Base-by-base conservation (phyloP, 2,329 filamentous ascomycete genomes). In the Seiridium cupressi region DNA sequence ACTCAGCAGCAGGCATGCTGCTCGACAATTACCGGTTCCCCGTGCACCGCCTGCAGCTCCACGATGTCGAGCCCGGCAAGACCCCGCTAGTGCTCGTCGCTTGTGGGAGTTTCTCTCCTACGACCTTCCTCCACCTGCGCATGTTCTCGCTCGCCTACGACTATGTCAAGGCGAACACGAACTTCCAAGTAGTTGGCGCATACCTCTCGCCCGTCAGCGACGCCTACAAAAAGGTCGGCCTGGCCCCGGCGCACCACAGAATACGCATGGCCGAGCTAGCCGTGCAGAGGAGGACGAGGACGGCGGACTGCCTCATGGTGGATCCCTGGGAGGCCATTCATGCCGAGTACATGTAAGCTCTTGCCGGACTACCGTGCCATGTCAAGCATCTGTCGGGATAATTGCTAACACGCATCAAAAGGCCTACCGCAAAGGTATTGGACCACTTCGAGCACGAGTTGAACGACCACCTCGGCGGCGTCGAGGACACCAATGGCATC, bases 371-470 rank as follows among this genome's bases (percentile, higher is more conserved):
- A 44, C 10, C 7, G 18, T 31, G 7, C 38, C 18, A 18, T 32
- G 18, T 32, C 26, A 7, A n/a, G 3, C 26, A 7, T 38, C 32
- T 54, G 5, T 13, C 6, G 10, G 31, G 9, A 55, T 5, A 51
- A 34, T 31, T 3, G 35, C 38, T 36, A 35, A 59, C 57, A 57
- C 44, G 18, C 9, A 8, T 18, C 49, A 13, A 6, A 9, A 62
- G 55, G 63, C 92, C 93, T 13, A 98, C 94, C 1, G 94, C 93
- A 44, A 85, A 90, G 67, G 93, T 97, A 46, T 81, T 97, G 54
- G 92, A 96, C 70, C 94, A 97, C 76, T 95, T 97, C 68, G 88
- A 96, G 66, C 79, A 94, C 71, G 92, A 97, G 73, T 91, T 97
- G 72, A 97, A 97, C 72, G 84, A 85, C 32, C 84, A 92, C 49